Conservation (phyloP, 371 early-diverging fungal species). For the Fennellomyces sp. region DNA sequence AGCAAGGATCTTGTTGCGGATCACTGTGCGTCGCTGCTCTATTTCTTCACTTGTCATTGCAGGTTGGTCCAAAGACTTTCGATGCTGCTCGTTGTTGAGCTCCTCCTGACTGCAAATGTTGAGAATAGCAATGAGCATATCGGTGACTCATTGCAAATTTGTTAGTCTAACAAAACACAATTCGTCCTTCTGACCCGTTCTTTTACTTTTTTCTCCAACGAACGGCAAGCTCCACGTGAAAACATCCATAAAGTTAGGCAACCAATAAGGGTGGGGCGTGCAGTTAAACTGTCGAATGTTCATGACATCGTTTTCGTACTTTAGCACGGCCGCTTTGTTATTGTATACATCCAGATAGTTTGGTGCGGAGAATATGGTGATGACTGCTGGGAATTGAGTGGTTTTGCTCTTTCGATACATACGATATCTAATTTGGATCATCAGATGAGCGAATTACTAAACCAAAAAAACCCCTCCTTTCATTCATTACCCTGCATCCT, state of each 20-base stretch:
- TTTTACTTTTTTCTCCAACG: constrained; percentile 96
- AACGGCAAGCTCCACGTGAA: constrained; percentile 99
- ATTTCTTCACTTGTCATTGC: constrained; percentile 30
- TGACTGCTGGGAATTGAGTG: constrained; percentile 93
- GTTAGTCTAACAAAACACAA: background rate
- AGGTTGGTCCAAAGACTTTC: constrained; percentile 3
- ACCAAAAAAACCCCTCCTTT: background rate
- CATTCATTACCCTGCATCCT: constrained; percentile 80
- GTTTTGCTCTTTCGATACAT: constrained; percentile 95
- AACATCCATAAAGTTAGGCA: constrained; percentile 97
- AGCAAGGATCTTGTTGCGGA: constrained; percentile 91
- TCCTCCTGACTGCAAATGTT: constrained; percentile 89
- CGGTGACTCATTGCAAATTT: constrained; percentile 66
- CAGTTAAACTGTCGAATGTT: constrained; percentile 91
- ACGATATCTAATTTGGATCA: constrained; percentile 50
- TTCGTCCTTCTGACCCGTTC: constrained; percentile 6
- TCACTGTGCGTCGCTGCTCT: constrained; percentile 66
- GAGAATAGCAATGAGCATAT: constrained; percentile 92
- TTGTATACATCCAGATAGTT: constrained; percentile 98
- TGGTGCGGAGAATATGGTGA: constrained; percentile 98
- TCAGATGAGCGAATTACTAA: too few relatives aligned
- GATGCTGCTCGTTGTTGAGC: constrained; percentile 31
- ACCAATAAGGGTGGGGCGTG: constrained; percentile 96
- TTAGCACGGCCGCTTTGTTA: constrained; percentile 97
- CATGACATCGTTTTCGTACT: constrained; percentile 96